Evolutionary conservation across 2,329 filamentous ascomycete species (phyloP), one percentile per base, ranked within the genome.

Genomic region (Gnomoniopsis sp.): DNA sequence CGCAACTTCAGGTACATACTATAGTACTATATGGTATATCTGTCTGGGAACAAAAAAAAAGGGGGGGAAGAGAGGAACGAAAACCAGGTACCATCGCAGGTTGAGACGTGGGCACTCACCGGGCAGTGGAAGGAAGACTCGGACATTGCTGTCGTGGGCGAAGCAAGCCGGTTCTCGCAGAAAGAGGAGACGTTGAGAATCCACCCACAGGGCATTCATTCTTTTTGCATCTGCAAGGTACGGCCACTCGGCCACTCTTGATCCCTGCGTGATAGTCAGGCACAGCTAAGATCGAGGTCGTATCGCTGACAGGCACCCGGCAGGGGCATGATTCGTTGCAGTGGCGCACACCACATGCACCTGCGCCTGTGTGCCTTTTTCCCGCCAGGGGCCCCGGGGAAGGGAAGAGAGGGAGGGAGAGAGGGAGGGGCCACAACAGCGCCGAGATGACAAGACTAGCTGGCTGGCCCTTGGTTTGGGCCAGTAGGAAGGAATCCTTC

Each of bases 191-290:
- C 38, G 52, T 60, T 55, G 55, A 49, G 61, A n/a, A 56, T 53
- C 22, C 11, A 46, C 30, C n/a, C n/a, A n/a, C 43, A 12, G 43
- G 56, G 58, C 55, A 56, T 61, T 54, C 56, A 19, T 46, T 17
- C 43, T 4, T 3, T 6, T 58, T 53, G 50, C 61, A 63, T 23
- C 61, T 64, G 63, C 63, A 64, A 64, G 63, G 63, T 60, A 63
- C 63, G 55, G 60, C 34, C 4, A 10, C 49, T n/a, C n/a, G n/a
- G n/a, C n/a, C n/a, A n/a, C n/a, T n/a, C 17, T 3, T 10, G 12
- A 55, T 52, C 57, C 56, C 52, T 61, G 59, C 36, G n/a, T 14
- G 56, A 55, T 55, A 55, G 43, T 49, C 59, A 57, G 59, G 55
- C 49, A 55, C 62, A 50, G 46, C 44, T 51, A 55, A 55, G 22